Evolutionary conservation across 345 rosid genomes (phyloP), one percentile per base, ranked within the genome.

Genomic region (Firmiana major): DNA sequence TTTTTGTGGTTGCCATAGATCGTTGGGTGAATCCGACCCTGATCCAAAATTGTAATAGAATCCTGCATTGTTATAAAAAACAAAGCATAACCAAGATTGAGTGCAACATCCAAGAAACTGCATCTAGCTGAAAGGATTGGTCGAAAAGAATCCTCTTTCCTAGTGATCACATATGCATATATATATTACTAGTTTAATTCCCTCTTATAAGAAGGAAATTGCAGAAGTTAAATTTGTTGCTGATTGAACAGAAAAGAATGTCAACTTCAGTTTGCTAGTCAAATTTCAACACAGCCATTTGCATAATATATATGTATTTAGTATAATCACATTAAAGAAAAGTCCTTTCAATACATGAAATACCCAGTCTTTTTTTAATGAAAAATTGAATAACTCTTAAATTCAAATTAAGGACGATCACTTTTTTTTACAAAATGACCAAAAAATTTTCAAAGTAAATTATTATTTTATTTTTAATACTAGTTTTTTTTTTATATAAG

Each of bases 1-100:
- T 71, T 31, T 40, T 78, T 63, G 81, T 80, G 2, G 89, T 75
- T 13, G 93, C 90, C 87, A 88, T 87, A 72, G 74, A 78, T 24
- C 22, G 66, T 60, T n/a, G 72, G 51, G 34, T 58, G 78, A 71
- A 77, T 40, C 26, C 17, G 42, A 34, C 36, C 26, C 51, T 28
- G 36, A n/a, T 43, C 77, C 64, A 55, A 55, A 31, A 51, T 71
- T 17, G 60, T 51, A 21, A 10, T 6, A 12, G 17, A 71, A 34
- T 31, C 64, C 65, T 73, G 53, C 75, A 53, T 72, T 38, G 34
- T 19, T 38, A 72, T 55, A 24, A 54, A 6, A 17, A 28, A 38
- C 1, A 38, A 16, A 15, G 3, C 22, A 8, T 46, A 6, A 46
- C 40, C 40, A 57, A 3, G 62, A n/a, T 3, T 54, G 9, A 19